These are phyloP conservation scores for Daldinia sp. DNA, from an alignment of 2,329 filamentous ascomycete species.

Conservation along the genomic window DNA sequence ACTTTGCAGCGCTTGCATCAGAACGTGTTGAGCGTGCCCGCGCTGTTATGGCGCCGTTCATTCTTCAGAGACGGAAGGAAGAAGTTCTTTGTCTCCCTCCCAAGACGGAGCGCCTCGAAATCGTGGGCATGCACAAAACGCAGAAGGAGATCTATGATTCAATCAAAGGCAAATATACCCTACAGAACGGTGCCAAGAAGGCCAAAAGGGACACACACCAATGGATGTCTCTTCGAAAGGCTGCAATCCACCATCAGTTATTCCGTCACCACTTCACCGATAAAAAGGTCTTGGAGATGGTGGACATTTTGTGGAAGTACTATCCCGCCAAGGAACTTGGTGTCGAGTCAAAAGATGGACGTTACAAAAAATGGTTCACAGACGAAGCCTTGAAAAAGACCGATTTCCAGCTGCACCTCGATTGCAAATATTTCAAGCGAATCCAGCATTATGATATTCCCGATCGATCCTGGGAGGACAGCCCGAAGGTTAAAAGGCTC, in stretches of 20 bases:
- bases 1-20: conserved; percentile 84
- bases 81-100: conserved; percentile 88
- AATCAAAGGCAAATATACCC: conserved; percentile 69
- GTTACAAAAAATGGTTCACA: conserved; percentile 60
- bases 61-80: conserved; percentile 90
- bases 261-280: conserved; percentile 85
- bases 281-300: conserved; percentile 77
- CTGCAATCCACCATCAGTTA: conserved; percentile 89
- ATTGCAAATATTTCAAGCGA: conserved; percentile 68
- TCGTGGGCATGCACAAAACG: conserved; percentile 77
- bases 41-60: conserved; percentile 94
- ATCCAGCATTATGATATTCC: conserved; percentile 63
- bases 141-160: conserved; percentile 79
- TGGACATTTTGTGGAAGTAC: conserved; percentile 76
- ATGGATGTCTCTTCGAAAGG: conserved; percentile 91
- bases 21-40: conserved; percentile 88
- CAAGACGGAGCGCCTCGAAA: conserved; percentile 80
- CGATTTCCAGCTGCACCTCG: conserved; percentile 71
- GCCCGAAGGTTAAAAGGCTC: conserved; percentile 87
- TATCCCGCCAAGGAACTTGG: conserved; percentile 62
- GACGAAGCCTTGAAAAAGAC: conserved; percentile 66
- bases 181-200: conserved; percentile 65
- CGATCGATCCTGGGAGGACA: conserved; percentile 62
- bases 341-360: conserved; percentile 52
- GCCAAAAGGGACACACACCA: conserved; percentile 67